Conservation (phyloP, 306 rosid species). For the Betula pendula region DNA sequence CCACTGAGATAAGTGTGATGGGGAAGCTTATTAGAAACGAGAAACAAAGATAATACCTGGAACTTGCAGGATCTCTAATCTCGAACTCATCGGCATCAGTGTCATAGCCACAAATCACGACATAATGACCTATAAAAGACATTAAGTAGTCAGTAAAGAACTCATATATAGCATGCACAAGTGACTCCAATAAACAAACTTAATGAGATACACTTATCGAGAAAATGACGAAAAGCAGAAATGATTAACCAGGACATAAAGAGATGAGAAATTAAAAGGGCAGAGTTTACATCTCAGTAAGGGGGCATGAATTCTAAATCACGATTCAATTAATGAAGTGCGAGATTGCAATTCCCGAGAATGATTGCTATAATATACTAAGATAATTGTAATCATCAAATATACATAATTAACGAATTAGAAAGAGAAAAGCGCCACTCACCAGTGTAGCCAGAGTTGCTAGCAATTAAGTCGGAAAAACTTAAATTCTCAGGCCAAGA, state of each 20-base stretch:
- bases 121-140: conserved; percentile 73
- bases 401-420: conserved; percentile 2
- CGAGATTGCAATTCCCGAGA: background rate
- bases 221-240: background rate
- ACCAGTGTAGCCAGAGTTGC: conserved; percentile 81
- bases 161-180: background rate
- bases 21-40: background rate
- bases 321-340: background rate
- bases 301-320: background rate
- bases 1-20: background rate
- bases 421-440: conserved; percentile 27
- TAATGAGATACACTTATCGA: background rate
- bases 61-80: conserved; percentile 94
- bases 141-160: conserved; percentile 18
- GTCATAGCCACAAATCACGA: conserved; percentile 90
- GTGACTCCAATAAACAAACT: background rate
- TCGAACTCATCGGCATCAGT: conserved; percentile 85
- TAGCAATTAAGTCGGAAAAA: conserved; percentile 43
- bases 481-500: conserved; percentile 53
- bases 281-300: background rate
- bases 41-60: conserved; percentile 49
- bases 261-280: background rate
- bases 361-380: background rate
- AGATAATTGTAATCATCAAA: background rate
- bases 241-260: background rate